Conservation (phyloP, 805 yeast genomes). For the Hanseniaspora jakobsenii region DNA sequence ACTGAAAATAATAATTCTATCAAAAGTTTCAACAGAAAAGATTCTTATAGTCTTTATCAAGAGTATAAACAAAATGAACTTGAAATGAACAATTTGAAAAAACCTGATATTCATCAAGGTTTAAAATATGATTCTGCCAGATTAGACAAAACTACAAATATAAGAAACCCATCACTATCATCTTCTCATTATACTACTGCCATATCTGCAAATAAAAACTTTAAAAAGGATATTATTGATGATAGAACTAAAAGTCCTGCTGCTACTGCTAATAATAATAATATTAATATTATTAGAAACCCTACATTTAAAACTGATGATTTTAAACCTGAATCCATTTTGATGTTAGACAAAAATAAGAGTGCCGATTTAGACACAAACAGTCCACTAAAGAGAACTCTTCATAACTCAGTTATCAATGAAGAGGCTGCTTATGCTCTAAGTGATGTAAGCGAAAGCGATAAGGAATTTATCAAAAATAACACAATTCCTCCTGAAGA, state of each 20-base stretch:
- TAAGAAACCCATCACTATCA: conserved; percentile 3
- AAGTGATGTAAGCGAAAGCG: conserved; percentile 18
- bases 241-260: too few species aligned
- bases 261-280: too few species aligned
- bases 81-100: neutral
- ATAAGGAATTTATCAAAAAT: conserved; percentile 19
- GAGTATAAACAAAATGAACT: conserved; percentile 14
- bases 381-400: conserved; percentile 4
- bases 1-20: too few species aligned
- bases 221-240: too few species aligned
- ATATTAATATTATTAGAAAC: conserved; percentile 2
- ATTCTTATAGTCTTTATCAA: conserved; percentile 13
- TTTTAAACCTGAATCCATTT: conserved; percentile 13
- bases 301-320: conserved; percentile 12
- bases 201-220: too few species aligned
- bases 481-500: conserved; percentile 20
- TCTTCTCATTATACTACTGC: conserved; percentile 6
- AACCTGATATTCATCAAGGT: neutral
- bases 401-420: conserved; percentile 8
- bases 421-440: conserved; percentile 15
- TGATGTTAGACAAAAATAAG: conserved; percentile 9
- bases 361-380: too few species aligned
- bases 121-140: conserved; percentile 9
- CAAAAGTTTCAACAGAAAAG: conserved; percentile 1
- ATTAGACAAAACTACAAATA: neutral